Conservation (phyloP, 1,284 basidiomycete genomes). For the Ustanciosporium gigantosporum region DNA sequence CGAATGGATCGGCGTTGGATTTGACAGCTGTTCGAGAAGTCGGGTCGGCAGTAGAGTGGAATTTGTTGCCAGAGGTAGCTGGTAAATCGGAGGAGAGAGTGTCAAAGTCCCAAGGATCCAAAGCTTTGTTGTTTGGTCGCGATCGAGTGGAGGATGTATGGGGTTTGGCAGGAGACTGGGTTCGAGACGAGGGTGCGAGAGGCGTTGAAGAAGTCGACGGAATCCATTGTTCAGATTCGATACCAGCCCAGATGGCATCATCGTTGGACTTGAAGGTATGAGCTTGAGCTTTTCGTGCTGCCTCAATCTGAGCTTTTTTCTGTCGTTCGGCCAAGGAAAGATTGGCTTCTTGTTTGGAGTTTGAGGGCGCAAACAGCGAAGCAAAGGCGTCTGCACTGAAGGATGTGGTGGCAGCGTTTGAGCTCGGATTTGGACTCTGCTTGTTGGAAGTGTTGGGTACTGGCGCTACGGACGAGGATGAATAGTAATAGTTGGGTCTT, state of each 20-base stretch:
- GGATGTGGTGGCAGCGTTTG: not conserved
- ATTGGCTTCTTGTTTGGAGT: constrained; percentile 13
- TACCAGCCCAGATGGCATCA: constrained; percentile 33
- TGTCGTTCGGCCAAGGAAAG: constrained; percentile 31
- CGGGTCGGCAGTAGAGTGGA: constrained; percentile 1
- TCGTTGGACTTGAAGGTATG: constrained; percentile 16
- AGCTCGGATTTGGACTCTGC: constrained; percentile 2
- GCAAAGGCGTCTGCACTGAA: constrained; percentile 43
- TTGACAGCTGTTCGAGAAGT: not conserved
- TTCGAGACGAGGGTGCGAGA: constrained; percentile 3
- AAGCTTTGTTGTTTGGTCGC: constrained; percentile 2
- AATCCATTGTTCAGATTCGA: constrained; percentile 8
- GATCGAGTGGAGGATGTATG: not conserved
- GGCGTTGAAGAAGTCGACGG: not conserved
- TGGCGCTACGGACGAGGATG: constrained; percentile 4
- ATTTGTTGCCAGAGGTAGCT: not conserved
- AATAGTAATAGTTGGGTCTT: constrained; percentile 18
- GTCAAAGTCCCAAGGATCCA: constrained; percentile 34
- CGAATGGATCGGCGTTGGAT: constrained; percentile 37
- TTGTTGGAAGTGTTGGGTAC: constrained; percentile 5
- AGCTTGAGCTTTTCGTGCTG: not conserved
- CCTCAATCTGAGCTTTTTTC: constrained; percentile 15
- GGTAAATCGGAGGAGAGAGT: constrained; percentile 9
- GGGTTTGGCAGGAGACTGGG: not conserved
- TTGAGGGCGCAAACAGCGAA: constrained; percentile 41